These are phyloP conservation scores for Serendipita sp. DNA, from an alignment of 768 basidiomycete species.

Conservation along the genomic window DNA sequence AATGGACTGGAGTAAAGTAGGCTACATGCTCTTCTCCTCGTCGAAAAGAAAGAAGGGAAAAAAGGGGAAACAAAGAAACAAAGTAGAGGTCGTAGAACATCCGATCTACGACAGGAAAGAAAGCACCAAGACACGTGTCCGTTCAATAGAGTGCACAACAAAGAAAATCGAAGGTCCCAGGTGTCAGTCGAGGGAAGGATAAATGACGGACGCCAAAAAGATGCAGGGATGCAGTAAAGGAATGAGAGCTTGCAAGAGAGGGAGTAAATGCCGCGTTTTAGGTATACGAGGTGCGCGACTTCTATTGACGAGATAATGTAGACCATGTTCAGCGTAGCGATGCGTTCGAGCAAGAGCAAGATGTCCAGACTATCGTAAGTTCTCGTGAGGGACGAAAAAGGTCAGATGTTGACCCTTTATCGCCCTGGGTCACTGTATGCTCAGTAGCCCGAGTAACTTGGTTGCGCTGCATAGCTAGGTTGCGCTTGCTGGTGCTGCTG, in stretches of 20 bases:
- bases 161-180: not conserved
- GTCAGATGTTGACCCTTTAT: not conserved
- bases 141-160: not conserved
- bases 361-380: not conserved
- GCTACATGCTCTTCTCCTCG: too few relatives aligned
- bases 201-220: not conserved
- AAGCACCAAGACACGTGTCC: not conserved
- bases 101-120: not conserved
- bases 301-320: not conserved
- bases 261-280: not conserved
- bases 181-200: not conserved
- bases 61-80: too few relatives aligned
- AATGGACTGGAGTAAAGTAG: too few relatives aligned
- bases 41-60: too few relatives aligned
- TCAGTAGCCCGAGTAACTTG: not conserved
- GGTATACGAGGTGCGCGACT: not conserved
- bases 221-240: too few relatives aligned
- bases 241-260: not conserved
- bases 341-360: not conserved
- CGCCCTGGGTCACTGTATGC: not conserved
- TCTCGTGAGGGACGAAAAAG: not conserved
- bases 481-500: not conserved
- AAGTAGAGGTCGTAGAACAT: not conserved
- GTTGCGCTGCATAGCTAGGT: not conserved
- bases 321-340: not conserved